Evolutionary conservation across 345 rosid genomes (phyloP).

Genomic region (Ailanthus altissimus): DNA sequence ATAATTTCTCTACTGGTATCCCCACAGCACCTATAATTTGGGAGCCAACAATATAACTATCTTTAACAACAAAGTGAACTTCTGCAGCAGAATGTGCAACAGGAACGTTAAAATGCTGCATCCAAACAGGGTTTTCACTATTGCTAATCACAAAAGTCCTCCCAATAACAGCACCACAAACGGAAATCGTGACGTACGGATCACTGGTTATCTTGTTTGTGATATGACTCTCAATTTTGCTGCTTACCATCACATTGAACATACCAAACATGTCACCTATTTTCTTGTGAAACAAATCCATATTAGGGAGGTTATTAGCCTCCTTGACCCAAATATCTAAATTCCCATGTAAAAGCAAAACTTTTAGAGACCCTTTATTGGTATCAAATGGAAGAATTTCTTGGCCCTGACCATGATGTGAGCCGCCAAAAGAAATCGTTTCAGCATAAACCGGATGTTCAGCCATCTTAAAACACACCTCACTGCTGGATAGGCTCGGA

Average conservation of each 20-base stretch:
- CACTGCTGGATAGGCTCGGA: not conserved
- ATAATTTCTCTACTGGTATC: constrained; percentile 61
- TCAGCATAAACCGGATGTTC: constrained; percentile 36
- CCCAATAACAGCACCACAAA: constrained; percentile 72
- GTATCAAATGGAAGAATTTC: constrained; percentile 57
- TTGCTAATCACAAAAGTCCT: constrained; percentile 80
- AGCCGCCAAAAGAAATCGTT: constrained; percentile 63
- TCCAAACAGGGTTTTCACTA: constrained; percentile 80
- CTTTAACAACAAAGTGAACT: constrained; percentile 82
- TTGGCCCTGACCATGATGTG: constrained; percentile 62
- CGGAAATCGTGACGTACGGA: constrained; percentile 77
- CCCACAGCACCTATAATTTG: constrained; percentile 82
- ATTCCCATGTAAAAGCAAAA: constrained; percentile 72
- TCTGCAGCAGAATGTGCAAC: constrained; percentile 81
- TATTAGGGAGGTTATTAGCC: constrained; percentile 85
- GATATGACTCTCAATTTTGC: constrained; percentile 54
- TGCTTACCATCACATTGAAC: constrained; percentile 39
- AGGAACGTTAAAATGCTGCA: constrained; percentile 77
- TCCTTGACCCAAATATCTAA: constrained; percentile 82
- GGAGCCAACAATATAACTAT: constrained; percentile 77
- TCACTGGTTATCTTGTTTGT: constrained; percentile 74
- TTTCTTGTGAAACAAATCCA: constrained; percentile 77
- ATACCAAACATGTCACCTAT: constrained; percentile 63
- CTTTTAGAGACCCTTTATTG: constrained; percentile 50
- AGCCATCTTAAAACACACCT: constrained; percentile 40